Conservation (phyloP, 768 basidiomycete genomes). For the Leccinum boreale region DNA sequence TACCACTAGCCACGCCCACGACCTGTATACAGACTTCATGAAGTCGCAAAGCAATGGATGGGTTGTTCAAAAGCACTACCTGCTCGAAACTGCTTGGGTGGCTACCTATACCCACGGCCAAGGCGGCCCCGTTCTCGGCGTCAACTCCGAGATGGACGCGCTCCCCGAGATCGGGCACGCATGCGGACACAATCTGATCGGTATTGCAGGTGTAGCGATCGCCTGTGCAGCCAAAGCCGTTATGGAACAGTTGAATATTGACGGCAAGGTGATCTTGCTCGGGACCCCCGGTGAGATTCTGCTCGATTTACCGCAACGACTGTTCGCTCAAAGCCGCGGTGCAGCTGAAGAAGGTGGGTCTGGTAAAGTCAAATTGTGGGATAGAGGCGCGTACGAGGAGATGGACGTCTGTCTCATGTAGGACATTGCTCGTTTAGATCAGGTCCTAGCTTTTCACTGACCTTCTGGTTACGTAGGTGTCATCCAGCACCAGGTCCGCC, state of each 20-base stretch:
- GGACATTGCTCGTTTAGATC: not conserved
- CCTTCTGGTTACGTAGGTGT: constrained; percentile 47
- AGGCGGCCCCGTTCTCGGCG: constrained; percentile 61
- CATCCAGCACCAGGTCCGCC: constrained; percentile 78
- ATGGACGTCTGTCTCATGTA: constrained; percentile 78
- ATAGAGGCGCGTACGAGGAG: constrained; percentile 68
- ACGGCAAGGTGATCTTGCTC: constrained; percentile 67
- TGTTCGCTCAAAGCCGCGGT: not conserved
- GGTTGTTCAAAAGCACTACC: constrained; percentile 55
- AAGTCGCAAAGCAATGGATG: constrained; percentile 52
- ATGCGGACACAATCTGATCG: constrained; percentile 84
- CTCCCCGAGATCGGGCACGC: constrained; percentile 61
- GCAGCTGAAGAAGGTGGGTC: constrained; percentile 75
- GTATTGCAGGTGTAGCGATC: constrained; percentile 69
- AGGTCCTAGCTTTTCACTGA: not conserved
- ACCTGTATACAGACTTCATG: constrained; percentile 66
- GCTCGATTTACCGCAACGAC: not conserved
- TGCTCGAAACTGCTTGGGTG: constrained; percentile 75
- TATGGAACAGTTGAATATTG: constrained; percentile 56
- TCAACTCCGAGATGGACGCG: constrained; percentile 79
- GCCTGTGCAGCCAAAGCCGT: constrained; percentile 66
- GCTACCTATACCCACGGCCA: constrained; percentile 62
- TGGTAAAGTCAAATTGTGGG: constrained; percentile 66
- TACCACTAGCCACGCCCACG: constrained; percentile 59
- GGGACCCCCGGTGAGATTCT: constrained; percentile 66